Base-by-base conservation (phyloP, 192 early-diverging fungal genomes). In the Jimgerdemannia lactiflua region DNA sequence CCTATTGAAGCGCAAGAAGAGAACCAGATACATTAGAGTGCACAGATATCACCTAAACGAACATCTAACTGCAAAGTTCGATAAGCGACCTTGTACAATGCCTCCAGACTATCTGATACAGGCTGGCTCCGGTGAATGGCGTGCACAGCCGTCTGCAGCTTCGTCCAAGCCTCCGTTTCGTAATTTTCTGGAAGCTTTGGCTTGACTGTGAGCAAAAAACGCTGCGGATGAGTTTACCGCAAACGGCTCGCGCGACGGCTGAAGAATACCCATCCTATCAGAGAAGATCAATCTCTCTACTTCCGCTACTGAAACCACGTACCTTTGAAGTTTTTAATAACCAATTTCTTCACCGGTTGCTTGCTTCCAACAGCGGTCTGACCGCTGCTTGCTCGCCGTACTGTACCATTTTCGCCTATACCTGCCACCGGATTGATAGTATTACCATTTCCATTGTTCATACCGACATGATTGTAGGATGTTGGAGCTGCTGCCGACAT, bases 91-190 rank as follows among this genome's bases (percentile, higher is more conserved):
- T 89, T 90, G 82, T 96, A 96, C n/a, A 95, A 87, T 76, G 92
- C 92, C 67, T 96, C 95, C 11, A 94, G 83, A 40, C 92, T 91
- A 72, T 92, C 91, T 4, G 85, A 71, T 2, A 92, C 88, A 8
- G 89, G 88, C 71, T 83, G 75, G 66, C 83, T 85, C 42, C 82
- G 74, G 39, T 94, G 91, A 42, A 96, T 94, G n/a, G 91, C 92
- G 4, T 84, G 82, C 39, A 96, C 89, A 9, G 94, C 94, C 9
- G 70, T 72, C 65, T 91, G 84, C 4, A 97, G 86, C 19, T 88
- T 84, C 39, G 74, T 75, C 84, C 92, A 91, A 7, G 91, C 91
- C 66, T 85, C 85, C 4, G 83, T 75, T 67, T 92, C 88, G 79
- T 89, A 97, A 64, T 88, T 86, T 39, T 83, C 84, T 9, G 95